Evolutionary conservation across 2,329 filamentous ascomycete species (phyloP).

Genomic region (Emergomyces africanus): DNA sequence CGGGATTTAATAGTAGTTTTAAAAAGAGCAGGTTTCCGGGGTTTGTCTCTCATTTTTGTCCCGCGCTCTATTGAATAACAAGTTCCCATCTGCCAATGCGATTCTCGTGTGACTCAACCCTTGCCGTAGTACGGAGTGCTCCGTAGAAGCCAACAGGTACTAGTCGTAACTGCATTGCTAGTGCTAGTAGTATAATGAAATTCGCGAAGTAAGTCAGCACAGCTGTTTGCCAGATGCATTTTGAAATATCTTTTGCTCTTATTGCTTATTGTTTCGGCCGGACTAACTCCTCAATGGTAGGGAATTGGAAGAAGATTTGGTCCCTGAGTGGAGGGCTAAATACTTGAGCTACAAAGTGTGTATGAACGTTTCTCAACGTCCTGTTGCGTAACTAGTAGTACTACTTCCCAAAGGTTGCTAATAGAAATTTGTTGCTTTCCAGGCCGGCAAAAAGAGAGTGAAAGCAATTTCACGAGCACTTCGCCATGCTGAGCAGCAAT

Average conservation of each 20-base stretch:
- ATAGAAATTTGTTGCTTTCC: slow-evolving; percentile 8
- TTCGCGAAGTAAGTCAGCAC: slow-evolving; percentile 43
- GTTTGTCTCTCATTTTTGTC: neutral
- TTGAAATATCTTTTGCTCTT: neutral
- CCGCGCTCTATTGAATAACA: neutral
- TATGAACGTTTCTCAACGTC: slow-evolving; percentile 8
- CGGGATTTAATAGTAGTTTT: neutral
- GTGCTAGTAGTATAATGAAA: slow-evolving; percentile 36
- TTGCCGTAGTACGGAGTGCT: too few relatives aligned
- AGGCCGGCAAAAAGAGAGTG: slow-evolving; percentile 78
- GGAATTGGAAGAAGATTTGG: slow-evolving; percentile 74
- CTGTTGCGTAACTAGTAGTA: neutral
- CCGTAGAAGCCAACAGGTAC: too few relatives aligned
- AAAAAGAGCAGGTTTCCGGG: neutral
- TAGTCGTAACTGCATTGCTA: too few relatives aligned
- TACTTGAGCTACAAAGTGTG: slow-evolving; percentile 84
- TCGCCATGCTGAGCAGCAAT: slow-evolving; percentile 45
- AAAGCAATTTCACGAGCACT: slow-evolving; percentile 69
- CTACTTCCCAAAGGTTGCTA: slow-evolving; percentile 9
- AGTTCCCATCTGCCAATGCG: neutral
- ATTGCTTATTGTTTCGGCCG: slow-evolving; percentile 9
- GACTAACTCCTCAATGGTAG: slow-evolving; percentile 24
- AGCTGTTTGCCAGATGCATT: neutral
- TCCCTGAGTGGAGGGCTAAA: slow-evolving; percentile 90
- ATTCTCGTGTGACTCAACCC: neutral